Evolutionary conservation across 2,329 filamentous ascomycete species (phyloP).

Genomic region (Madurella fahalii): DNA sequence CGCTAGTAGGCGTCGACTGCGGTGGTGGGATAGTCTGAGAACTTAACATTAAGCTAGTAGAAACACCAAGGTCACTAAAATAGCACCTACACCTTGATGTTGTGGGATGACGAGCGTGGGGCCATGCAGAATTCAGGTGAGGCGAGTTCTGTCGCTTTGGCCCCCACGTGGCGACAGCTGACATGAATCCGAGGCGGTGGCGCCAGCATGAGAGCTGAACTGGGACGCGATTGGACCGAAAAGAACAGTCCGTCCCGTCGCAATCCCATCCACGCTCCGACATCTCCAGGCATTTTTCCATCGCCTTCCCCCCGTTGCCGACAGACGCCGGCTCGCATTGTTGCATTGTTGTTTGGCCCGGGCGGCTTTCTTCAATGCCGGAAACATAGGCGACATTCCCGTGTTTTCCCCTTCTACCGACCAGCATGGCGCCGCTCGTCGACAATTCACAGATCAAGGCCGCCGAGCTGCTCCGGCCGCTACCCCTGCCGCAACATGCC

Average conservation of each 20-base stretch:
- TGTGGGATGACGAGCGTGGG: too few species aligned
- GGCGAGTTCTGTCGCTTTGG: neutral
- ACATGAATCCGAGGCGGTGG: neutral
- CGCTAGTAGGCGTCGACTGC: too few species aligned
- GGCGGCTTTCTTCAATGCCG: slow-evolving; percentile 16
- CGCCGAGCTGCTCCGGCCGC: slow-evolving; percentile 82
- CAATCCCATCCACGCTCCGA: neutral
- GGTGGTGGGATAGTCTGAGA: too few species aligned
- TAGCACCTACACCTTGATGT: too few species aligned
- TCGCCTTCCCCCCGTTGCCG: neutral
- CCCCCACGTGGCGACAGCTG: neutral
- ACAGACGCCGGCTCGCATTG: neutral
- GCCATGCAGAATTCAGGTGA: too few species aligned
- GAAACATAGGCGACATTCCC: slow-evolving; percentile 1
- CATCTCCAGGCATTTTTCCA: neutral
- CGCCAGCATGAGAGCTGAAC: neutral
- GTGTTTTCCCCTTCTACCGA: neutral
- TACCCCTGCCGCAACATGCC: slow-evolving; percentile 73
- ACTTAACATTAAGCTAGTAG: too few species aligned
- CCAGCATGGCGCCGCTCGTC: slow-evolving; percentile 67
- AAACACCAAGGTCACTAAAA: too few species aligned
- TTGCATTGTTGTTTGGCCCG: neutral
- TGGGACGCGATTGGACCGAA: neutral
- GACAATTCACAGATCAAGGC: slow-evolving; percentile 85
- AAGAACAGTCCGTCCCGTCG: neutral